phyloP scores from a whole-genome alignment of 257 asterid species.

The Solanum peruvianum region DNA sequence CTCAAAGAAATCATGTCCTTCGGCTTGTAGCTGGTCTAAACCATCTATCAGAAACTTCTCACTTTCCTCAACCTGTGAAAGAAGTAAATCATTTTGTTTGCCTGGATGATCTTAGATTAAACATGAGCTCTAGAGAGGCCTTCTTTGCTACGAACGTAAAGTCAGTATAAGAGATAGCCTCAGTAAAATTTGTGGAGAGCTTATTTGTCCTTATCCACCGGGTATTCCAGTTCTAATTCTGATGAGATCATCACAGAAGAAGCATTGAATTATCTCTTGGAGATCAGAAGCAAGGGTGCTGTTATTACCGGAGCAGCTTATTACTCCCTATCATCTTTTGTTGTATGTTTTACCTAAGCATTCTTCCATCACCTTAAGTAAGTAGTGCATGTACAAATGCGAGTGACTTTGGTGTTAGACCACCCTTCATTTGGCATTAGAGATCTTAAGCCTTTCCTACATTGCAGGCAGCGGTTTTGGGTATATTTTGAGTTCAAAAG shows the following conservation, averaged over 20 bases:
- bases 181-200: slow-evolving; percentile 61
- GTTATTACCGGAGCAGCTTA: slow-evolving; percentile 61
- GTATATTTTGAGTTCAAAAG: background rate
- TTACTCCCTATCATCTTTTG: slow-evolving; percentile 31
- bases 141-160: no score
- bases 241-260: slow-evolving; percentile 49
- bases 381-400: background rate
- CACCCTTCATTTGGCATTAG: background rate
- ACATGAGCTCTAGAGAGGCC: no score
- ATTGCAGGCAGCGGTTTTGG: background rate
- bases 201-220: slow-evolving; percentile 51
- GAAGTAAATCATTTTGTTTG: no score
- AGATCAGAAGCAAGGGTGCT: slow-evolving; percentile 40
- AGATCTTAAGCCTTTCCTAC: background rate
- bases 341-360: slow-evolving; percentile 25
- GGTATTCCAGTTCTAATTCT: slow-evolving; percentile 41
- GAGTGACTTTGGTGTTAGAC: background rate
- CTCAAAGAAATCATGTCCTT: no score
- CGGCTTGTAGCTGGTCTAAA: no score
- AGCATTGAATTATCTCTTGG: slow-evolving; percentile 36
- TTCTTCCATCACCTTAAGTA: background rate
- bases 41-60: no score
- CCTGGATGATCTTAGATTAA: no score
- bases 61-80: no score
- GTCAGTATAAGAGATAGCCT: slow-evolving; percentile 21